Conservation (phyloP, 2,329 filamentous ascomycete genomes). For the Anisogramma anomala region DNA sequence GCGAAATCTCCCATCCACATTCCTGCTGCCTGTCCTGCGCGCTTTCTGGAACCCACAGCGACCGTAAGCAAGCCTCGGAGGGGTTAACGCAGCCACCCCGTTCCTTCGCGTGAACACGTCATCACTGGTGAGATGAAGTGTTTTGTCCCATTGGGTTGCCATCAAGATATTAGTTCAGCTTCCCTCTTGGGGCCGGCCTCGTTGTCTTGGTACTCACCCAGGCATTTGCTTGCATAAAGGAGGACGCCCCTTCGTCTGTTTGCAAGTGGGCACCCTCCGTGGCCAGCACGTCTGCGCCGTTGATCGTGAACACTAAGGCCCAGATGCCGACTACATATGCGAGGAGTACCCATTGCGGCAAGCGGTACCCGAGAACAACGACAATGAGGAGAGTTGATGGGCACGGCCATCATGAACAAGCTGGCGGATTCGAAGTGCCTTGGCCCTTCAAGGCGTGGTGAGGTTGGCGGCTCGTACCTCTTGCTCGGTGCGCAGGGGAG, state of each 20-base stretch:
- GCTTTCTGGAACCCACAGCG: neutral
- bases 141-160: no score
- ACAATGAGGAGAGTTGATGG: constrained; percentile 9
- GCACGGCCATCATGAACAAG: constrained; percentile 9
- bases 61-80: neutral
- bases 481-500: no score
- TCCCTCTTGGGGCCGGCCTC: no score
- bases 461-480: no score
- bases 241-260: neutral
- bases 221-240: constrained; percentile 5
- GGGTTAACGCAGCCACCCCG: neutral
- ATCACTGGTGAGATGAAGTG: no score
- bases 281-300: neutral
- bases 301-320: neutral
- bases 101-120: neutral
- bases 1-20: no score
- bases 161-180: no score
- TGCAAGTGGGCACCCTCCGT: neutral
- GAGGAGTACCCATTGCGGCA: neutral
- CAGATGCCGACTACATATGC: neutral
- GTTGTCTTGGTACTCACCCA: constrained; percentile 4
- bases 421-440: constrained; percentile 5
- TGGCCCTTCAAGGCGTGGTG: no score
- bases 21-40: neutral
- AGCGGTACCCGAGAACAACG: constrained; percentile 9